Conservation (phyloP, 139 green algal genomes). For the Coelastrella sp. region DNA sequence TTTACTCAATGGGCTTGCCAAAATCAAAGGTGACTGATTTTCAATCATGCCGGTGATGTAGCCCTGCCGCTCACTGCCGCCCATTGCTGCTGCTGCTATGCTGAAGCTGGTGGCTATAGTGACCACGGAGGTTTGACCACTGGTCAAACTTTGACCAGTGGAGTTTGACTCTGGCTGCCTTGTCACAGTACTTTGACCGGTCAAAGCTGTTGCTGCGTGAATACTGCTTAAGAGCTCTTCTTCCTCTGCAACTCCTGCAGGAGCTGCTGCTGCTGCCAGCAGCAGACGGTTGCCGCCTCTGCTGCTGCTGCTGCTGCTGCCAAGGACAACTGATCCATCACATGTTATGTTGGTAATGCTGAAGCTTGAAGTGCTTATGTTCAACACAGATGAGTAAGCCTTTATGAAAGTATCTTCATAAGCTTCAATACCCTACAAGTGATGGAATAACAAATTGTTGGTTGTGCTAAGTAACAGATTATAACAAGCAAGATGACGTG, state of each 20-base stretch:
- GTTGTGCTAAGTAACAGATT: no score
- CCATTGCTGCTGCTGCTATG: not conserved
- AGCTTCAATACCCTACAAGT: not conserved
- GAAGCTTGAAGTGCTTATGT: not conserved
- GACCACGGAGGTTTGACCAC: not conserved
- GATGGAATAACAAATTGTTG: not conserved
- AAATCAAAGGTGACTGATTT: not conserved
- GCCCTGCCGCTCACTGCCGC: not conserved
- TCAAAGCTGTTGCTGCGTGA: not conserved
- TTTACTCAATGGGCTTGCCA: slow-evolving; percentile 18
- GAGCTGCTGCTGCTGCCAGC: not conserved
- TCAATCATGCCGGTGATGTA: not conserved
- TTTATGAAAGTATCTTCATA: not conserved
- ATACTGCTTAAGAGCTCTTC: not conserved
- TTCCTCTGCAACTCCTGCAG: not conserved
- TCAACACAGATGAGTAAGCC: not conserved
- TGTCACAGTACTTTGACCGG: not conserved
- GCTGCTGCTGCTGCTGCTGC: not conserved
- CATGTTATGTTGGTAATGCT: not conserved
- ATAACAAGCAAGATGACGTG: no score
- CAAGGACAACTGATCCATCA: not conserved
- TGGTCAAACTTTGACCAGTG: not conserved
- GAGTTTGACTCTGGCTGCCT: not conserved
- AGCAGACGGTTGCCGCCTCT: not conserved
- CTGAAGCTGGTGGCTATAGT: not conserved